phyloP scores from a whole-genome alignment of 164 flowering plant species.

The Stephania yunnanensis region DNA sequence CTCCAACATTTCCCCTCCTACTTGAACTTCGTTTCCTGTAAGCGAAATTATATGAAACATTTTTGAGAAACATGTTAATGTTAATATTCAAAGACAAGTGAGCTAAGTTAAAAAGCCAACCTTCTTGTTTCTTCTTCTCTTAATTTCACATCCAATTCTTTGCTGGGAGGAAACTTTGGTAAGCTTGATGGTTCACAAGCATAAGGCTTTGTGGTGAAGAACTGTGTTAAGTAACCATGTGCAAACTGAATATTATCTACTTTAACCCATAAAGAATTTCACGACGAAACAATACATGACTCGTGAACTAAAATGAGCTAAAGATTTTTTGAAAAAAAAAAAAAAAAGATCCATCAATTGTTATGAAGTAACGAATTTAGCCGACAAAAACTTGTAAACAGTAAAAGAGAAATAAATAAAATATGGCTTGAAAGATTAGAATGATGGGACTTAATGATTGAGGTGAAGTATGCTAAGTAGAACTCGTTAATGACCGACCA shows the following conservation, averaged over 20 bases:
- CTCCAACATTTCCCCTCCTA: slow-evolving; percentile 41
- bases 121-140: slow-evolving; percentile 66
- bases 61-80: neutral
- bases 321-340: neutral
- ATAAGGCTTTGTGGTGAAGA: slow-evolving; percentile 56
- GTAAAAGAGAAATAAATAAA: too few species aligned
- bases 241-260: neutral
- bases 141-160: slow-evolving; percentile 67
- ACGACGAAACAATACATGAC: neutral
- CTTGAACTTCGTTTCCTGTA: slow-evolving; percentile 47
- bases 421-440: too few species aligned
- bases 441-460: too few species aligned
- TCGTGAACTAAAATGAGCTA: too few species aligned
- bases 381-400: neutral
- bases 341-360: neutral
- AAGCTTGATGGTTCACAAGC: slow-evolving; percentile 77
- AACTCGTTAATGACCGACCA: too few species aligned
- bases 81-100: neutral
- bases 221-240: slow-evolving; percentile 27
- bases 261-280: neutral
- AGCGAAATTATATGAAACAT: neutral
- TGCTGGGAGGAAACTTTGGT: slow-evolving; percentile 77
- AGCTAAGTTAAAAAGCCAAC: slow-evolving; percentile 19
- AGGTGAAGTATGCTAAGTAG: too few species aligned
- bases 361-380: neutral